A percentile compares a stretch with the other conserved stretches of the same genome.
phyloP scores from a whole-genome alignment of 306 rosid genomes.

The Mucuna pruriens region DNA sequence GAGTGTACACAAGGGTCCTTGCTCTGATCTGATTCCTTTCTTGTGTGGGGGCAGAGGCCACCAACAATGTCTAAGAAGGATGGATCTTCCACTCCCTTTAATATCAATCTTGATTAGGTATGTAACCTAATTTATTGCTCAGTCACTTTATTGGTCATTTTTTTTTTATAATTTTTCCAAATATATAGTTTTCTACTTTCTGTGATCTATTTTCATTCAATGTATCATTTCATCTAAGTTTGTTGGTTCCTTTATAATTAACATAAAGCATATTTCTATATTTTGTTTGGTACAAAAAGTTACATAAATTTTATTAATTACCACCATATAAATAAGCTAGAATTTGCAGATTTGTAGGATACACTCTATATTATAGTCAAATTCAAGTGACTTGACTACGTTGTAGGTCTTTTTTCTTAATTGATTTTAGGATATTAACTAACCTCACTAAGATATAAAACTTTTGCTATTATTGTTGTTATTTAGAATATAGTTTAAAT shows the following conservation, averaged over 20 bases:
- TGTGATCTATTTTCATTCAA: constrained; percentile 1
- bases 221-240: constrained; percentile 21
- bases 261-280: constrained; percentile 1
- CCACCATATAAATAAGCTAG: constrained; percentile 21
- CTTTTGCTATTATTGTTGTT: too few species aligned
- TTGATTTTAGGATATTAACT: neutral
- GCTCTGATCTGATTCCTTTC: constrained; percentile 81
- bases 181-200: neutral
- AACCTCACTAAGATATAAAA: too few species aligned
- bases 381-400: constrained; percentile 14
- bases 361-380: constrained; percentile 9
- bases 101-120: constrained; percentile 91
- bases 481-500: too few species aligned
- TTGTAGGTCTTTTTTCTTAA: neutral
- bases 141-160: neutral
- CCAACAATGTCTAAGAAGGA: constrained; percentile 86
- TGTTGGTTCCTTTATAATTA: constrained; percentile 9
- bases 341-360: neutral
- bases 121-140: constrained; percentile 35
- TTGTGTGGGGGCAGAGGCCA: constrained; percentile 86
- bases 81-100: constrained; percentile 66
- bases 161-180: neutral
- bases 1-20: constrained; percentile 95
- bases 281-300: neutral
- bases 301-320: neutral